Evolutionary conservation across 305 asterid species (phyloP), one percentile per base, ranked within the genome.

Genomic region (Ajuga reptans): DNA sequence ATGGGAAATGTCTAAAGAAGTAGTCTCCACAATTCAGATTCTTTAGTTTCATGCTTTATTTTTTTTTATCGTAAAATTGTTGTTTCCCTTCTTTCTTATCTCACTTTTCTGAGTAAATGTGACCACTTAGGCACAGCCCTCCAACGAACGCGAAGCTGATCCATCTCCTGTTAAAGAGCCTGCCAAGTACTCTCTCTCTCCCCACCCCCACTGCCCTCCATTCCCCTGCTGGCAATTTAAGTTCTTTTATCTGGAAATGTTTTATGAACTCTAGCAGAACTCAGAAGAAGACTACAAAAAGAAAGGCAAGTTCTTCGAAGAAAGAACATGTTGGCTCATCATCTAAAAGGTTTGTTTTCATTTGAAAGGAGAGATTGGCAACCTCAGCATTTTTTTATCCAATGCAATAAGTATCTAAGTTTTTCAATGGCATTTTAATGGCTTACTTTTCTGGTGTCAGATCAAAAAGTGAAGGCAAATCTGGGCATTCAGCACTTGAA

Each of bases 1-100:
- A 45, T 88, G 92, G 92, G 74, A 83, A 57, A 55, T 78, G 61
- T 56, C 80, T 34, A 76, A 34, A 2, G 79, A 79, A 8, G 18
- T 45, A 49, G 16, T 29, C 74, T 39, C 63, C 73, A 41, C 61
- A 72, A 77, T 90, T 88, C 47, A 72, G 82, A 63, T 37, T 42
- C 45, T 74, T 51, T 39, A 36, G 1, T 36, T 8, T 9, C 45
- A 39, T 2, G 10, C 45, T 9, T 1, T 9, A 36, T 4, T 36
- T 54, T 7, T 12, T 70, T 12, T 56, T 10, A 42, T 18, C 24
- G 31, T 3, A 43, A 51, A 59, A 7, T 2, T 42, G 9, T 18
- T 14, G 18, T 27, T 64, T 21, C 4, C 45, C 37, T 47, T 39
- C 3, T 7, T 8, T 39, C 45, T 24, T 18, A 17, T 47, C 71